Evolutionary conservation across 176 grass and related monocot genomes (phyloP).

Genomic region (Carex scoparia): DNA sequence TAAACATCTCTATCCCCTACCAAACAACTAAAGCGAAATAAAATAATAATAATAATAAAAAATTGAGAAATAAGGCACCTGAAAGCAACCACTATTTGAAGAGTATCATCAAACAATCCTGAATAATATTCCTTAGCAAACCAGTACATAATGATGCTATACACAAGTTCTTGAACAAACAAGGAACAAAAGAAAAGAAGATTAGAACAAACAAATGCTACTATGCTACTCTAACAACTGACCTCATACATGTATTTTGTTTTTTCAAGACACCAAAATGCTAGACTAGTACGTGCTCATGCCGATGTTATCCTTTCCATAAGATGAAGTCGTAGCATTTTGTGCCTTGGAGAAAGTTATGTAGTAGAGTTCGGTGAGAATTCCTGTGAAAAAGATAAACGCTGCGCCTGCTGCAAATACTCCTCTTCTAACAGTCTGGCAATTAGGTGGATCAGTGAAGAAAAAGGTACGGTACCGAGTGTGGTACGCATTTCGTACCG

Average conservation of each 20-base stretch:
- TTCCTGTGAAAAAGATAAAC: conserved; percentile 58
- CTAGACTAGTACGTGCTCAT: conserved; percentile 48
- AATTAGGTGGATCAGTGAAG: conserved; percentile 53
- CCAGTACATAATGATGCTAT: background rate
- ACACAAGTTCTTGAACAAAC: conserved; percentile 7
- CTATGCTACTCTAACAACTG: background rate
- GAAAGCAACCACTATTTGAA: background rate
- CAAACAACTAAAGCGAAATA: background rate
- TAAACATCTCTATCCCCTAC: background rate
- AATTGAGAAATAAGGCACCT: background rate
- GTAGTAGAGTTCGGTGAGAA: conserved; percentile 71
- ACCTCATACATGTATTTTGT: conserved; percentile 3
- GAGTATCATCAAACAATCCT: background rate
- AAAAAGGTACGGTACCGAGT: conserved; percentile 50
- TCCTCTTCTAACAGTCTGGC: conserved; percentile 50
- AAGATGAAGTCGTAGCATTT: conserved; percentile 8
- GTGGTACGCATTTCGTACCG: conserved; percentile 73
- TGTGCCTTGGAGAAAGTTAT: conserved; percentile 48
- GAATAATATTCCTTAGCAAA: background rate
- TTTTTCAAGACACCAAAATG: background rate
- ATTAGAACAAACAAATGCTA: conserved; percentile 24
- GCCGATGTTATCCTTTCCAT: conserved; percentile 42
- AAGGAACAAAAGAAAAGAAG: conserved; percentile 6
- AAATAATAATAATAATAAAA: background rate
- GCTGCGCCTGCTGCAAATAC: conserved; percentile 70